Evolutionary conservation across 176 grass and related monocot species (phyloP).

Genomic region (Typha latifolia): DNA sequence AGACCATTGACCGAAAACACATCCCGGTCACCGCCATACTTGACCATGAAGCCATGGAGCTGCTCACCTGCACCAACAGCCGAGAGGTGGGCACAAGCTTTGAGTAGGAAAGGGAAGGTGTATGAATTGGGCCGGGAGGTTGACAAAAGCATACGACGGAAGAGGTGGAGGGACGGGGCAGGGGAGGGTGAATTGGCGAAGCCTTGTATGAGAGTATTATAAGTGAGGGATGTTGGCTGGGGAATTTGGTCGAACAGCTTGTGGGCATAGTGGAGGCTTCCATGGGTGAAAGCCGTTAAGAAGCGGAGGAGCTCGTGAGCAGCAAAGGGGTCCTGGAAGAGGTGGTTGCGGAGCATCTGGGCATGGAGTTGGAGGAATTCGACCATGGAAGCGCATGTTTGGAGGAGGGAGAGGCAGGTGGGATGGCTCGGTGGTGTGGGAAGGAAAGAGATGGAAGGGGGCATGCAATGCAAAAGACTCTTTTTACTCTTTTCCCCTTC

Average conservation of each 20-base stretch:
- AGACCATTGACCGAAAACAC: conserved; percentile 5
- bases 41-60: conserved; percentile 10
- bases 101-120: conserved; percentile 20
- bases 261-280: background rate
- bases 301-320: background rate
- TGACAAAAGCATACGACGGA: background rate
- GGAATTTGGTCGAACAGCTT: conserved; percentile 10
- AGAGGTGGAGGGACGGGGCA: background rate
- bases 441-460: background rate
- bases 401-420: background rate
- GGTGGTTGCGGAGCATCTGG: conserved; percentile 7
- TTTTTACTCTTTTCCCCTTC: background rate
- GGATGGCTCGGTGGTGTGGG: background rate
- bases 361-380: conserved; percentile 14
- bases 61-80: background rate
- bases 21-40: background rate
- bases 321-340: conserved; percentile 1
- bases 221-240: background rate
- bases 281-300: background rate
- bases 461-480: conserved; percentile 7
- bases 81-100: conserved; percentile 6
- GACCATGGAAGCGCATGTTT: conserved; percentile 11
- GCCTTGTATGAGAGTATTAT: conserved; percentile 11
- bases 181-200: background rate
- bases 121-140: background rate